These are phyloP conservation scores for Kuraishia ogatae DNA, from an alignment of 805 yeast species.

Conservation along the genomic window DNA sequence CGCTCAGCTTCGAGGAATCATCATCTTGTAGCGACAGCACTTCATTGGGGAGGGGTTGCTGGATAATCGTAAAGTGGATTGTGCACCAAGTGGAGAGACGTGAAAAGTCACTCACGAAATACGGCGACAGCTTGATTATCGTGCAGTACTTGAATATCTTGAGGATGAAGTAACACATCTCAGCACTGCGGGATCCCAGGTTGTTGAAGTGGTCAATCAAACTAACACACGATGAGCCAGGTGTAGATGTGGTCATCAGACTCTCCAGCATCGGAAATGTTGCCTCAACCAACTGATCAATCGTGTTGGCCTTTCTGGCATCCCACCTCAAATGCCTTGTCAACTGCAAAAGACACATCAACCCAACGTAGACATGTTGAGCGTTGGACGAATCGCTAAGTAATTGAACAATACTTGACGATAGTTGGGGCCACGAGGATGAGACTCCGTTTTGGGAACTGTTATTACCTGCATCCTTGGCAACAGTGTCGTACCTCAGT, in stretches of 20 bases:
- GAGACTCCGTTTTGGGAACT: no score
- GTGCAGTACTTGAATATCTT: conserved; percentile 76
- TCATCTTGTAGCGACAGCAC: conserved; percentile 34
- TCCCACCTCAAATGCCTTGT: conserved; percentile 66
- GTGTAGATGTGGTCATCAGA: conserved; percentile 38
- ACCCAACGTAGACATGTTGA: conserved; percentile 49
- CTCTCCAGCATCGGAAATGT: conserved; percentile 58
- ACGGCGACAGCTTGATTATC: conserved; percentile 60
- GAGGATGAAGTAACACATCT: conserved; percentile 60
- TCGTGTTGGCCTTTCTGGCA: conserved; percentile 37
- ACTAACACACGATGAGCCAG: no score
- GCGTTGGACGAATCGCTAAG: conserved; percentile 34
- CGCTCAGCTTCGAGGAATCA: conserved; percentile 27
- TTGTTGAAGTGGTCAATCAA: conserved; percentile 17
- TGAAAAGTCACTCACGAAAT: conserved; percentile 39
- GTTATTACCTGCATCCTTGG: no score
- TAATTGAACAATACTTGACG: conserved; percentile 35
- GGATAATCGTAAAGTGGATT: conserved; percentile 56
- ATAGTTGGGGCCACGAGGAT: conserved; percentile 41
- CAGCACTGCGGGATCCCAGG: conserved; percentile 35
- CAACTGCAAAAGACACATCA: conserved; percentile 63
- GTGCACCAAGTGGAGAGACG: conserved; percentile 56
- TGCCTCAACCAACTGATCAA: conserved; percentile 45
- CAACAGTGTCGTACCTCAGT: conserved; percentile 28
- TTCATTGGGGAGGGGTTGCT: conserved; percentile 41